Percentiles rank a stretch among this genome's conserved stretches.
phyloP scores from a whole-genome alignment of 1,284 basidiomycete genomes.

The Caloboletus inedulis region DNA sequence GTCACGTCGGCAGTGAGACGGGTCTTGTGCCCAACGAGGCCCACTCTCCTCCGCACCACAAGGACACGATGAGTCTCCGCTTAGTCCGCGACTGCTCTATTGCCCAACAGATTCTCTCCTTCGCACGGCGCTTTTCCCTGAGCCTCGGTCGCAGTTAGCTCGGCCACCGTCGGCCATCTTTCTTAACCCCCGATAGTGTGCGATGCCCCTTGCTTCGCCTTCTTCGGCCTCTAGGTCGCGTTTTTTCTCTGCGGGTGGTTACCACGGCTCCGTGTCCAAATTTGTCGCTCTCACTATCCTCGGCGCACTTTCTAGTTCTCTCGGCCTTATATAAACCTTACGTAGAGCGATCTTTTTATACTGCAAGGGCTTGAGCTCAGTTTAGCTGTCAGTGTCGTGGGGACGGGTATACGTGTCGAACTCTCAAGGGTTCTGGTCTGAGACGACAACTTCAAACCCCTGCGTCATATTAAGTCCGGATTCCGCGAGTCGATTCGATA shows the following conservation, averaged over 20 bases:
- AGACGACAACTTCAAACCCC: slow-evolving; percentile 4
- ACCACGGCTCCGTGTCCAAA: slow-evolving; percentile 12
- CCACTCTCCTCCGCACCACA: background rate
- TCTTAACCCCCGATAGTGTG: slow-evolving; percentile 7
- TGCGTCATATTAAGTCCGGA: background rate
- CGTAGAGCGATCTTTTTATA: no score
- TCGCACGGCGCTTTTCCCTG: slow-evolving; percentile 8
- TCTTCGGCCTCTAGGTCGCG: background rate
- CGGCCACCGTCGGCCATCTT: slow-evolving; percentile 19
- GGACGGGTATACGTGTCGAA: background rate
- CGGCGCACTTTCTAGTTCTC: no score
- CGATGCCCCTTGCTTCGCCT: background rate
- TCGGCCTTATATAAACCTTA: no score
- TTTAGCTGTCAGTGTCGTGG: background rate
- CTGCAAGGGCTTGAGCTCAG: no score
- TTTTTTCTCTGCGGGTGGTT: background rate
- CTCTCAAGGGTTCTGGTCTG: background rate
- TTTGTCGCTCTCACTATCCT: no score
- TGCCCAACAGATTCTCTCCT: background rate
- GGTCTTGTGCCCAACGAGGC: background rate
- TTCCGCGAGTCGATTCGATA: slow-evolving; percentile 4
- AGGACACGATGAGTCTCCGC: background rate
- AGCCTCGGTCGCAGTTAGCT: slow-evolving; percentile 10
- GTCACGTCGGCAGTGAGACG: background rate
- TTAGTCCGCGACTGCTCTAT: background rate